phyloP scores from a whole-genome alignment of 306 rosid genomes.

The Biancaea sappan region DNA sequence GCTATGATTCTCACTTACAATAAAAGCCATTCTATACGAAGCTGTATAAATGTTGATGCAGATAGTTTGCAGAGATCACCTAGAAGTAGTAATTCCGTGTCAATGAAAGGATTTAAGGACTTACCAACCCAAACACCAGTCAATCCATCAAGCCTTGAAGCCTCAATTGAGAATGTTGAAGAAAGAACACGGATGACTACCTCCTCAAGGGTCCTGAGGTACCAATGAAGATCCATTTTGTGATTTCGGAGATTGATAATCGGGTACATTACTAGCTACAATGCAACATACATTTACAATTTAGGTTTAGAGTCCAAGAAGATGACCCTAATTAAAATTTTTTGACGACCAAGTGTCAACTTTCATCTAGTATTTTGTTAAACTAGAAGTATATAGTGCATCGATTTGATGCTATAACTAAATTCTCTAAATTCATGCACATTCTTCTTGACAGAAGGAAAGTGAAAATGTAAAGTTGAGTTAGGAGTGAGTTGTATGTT shows the following conservation, averaged over 20 bases:
- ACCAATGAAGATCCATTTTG: slow-evolving; percentile 87
- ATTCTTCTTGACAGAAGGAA: too few species aligned
- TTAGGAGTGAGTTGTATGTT: too few species aligned
- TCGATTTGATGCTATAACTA: not conserved
- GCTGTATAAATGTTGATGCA: not conserved
- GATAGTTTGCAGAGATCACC: not conserved
- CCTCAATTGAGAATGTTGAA: slow-evolving; percentile 67
- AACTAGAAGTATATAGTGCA: not conserved
- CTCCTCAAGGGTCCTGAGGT: slow-evolving; percentile 87
- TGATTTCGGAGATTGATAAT: slow-evolving; percentile 77
- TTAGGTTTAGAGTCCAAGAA: not conserved
- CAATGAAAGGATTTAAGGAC: slow-evolving; percentile 1
- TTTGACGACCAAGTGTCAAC: not conserved
- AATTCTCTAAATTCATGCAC: not conserved
- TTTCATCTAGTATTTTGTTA: not conserved
- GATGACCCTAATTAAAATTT: not conserved
- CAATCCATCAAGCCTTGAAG: slow-evolving; percentile 67
- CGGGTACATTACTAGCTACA: slow-evolving; percentile 84
- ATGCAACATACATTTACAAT: slow-evolving; percentile 22
- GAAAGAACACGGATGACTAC: slow-evolving; percentile 74
- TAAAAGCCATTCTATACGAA: not conserved
- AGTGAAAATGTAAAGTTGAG: too few species aligned
- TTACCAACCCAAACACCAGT: slow-evolving; percentile 95
- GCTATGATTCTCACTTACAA: not conserved
- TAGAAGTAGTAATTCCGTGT: not conserved